Conservation (phyloP, 1,284 basidiomycete genomes). For the Ustilago lituana region DNA sequence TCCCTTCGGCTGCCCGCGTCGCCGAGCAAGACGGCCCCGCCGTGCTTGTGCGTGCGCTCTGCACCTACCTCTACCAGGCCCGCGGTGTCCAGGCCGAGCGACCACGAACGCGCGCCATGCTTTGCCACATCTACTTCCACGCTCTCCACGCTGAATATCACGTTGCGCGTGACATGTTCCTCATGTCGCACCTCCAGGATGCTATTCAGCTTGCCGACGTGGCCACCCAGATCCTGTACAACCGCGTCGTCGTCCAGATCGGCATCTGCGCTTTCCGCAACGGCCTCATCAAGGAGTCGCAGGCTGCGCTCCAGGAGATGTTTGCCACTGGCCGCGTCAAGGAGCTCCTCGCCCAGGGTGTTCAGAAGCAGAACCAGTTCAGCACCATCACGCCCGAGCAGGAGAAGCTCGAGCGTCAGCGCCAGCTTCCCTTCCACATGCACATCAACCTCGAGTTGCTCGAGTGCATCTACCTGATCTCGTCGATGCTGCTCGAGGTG, state of each 20-base stretch:
- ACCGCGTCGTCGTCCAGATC: slow-evolving; percentile 95
- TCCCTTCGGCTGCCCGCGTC: slow-evolving; percentile 53
- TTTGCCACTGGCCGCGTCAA: slow-evolving; percentile 94
- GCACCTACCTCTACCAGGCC: slow-evolving; percentile 91
- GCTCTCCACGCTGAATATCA: slow-evolving; percentile 96
- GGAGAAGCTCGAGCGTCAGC: slow-evolving; percentile 93
- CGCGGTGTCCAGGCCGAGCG: slow-evolving; percentile 77
- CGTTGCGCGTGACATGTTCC: slow-evolving; percentile 94
- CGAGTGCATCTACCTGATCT: slow-evolving; percentile 96
- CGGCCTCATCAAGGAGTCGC: slow-evolving; percentile 92
- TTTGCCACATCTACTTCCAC: slow-evolving; percentile 92
- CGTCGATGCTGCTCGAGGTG: slow-evolving; percentile 98
- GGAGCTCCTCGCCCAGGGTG: slow-evolving; percentile 95
- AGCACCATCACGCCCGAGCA: slow-evolving; percentile 85
- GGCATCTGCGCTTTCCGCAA: slow-evolving; percentile 95
- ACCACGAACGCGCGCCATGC: slow-evolving; percentile 92
- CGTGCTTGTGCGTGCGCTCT: slow-evolving; percentile 84
- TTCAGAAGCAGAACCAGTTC: slow-evolving; percentile 86
- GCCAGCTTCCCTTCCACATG: slow-evolving; percentile 99
- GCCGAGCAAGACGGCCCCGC: slow-evolving; percentile 69
- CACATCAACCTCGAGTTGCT: slow-evolving; percentile 98
- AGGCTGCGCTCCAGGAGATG: slow-evolving; percentile 91
- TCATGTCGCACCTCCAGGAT: slow-evolving; percentile 99
- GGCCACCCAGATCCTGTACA: slow-evolving; percentile 96
- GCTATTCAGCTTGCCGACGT: slow-evolving; percentile 95